These are phyloP conservation scores for Microdochium nivale DNA, from an alignment of 2,329 filamentous ascomycete species.

Conservation along the genomic window DNA sequence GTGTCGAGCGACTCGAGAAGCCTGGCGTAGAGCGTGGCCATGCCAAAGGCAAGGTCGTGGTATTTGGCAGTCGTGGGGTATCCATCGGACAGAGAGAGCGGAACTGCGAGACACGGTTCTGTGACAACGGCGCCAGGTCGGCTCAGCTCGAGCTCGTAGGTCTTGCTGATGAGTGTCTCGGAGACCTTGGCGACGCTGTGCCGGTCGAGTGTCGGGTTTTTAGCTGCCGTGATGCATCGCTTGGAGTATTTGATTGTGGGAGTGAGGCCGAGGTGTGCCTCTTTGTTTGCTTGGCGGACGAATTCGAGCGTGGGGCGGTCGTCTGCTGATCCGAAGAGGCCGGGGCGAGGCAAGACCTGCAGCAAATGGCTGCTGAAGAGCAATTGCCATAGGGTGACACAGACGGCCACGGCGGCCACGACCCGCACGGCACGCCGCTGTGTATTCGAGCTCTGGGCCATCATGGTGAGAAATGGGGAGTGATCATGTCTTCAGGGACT, in stretches of 20 bases:
- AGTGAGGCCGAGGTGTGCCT: not conserved
- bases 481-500: not conserved
- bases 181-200: constrained; percentile 26
- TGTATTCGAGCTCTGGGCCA: not conserved
- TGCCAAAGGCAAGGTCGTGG: constrained; percentile 46
- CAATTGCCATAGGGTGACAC: not conserved
- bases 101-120: constrained; percentile 29
- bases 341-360: not conserved
- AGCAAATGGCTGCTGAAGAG: not conserved
- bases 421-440: not conserved
- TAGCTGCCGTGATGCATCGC: not conserved
- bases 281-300: not conserved
- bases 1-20: constrained; percentile 39
- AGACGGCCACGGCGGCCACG: not conserved
- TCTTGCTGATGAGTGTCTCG: constrained; percentile 24
- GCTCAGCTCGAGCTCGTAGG: constrained; percentile 20
- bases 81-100: constrained; percentile 34
- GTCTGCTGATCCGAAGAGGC: not conserved
- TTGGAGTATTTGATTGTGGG: not conserved
- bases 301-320: not conserved
- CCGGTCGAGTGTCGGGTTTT: constrained; percentile 20
- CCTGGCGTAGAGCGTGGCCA: constrained; percentile 43
- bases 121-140: constrained; percentile 11
- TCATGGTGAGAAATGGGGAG: not conserved
- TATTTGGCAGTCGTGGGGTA: constrained; percentile 31